Evolutionary conservation across 305 asterid genomes (phyloP).

Genomic region (Plantago coronopus): DNA sequence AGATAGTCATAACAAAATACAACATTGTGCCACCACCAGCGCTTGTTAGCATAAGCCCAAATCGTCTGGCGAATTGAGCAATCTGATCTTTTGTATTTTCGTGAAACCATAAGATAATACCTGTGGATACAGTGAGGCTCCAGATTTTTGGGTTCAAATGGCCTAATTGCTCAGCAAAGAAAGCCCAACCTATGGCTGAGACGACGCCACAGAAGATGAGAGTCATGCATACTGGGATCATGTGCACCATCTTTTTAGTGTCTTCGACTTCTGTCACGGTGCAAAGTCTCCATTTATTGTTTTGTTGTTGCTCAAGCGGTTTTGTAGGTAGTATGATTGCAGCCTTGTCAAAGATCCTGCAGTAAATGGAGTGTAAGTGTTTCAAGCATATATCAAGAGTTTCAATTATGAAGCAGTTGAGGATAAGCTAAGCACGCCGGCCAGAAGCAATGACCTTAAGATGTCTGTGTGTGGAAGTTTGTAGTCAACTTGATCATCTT

Average conservation of each 20-base stretch:
- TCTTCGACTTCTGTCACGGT: constrained; percentile 43
- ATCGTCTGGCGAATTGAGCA: constrained; percentile 20
- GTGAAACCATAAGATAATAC: constrained; percentile 34
- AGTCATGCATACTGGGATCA: constrained; percentile 48
- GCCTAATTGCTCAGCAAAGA: constrained; percentile 46
- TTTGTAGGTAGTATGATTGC: too few relatives aligned
- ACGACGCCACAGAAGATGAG: constrained; percentile 45
- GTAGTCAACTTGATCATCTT: too few relatives aligned
- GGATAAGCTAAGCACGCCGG: too few relatives aligned
- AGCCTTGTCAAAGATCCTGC: too few relatives aligned
- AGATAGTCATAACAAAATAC: constrained; percentile 32
- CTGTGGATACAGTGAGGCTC: constrained; percentile 33
- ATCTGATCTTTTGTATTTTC: constrained; percentile 17
- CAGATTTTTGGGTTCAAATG: constrained; percentile 41
- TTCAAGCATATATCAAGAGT: too few relatives aligned
- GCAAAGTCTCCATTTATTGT: too few relatives aligned
- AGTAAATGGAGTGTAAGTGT: too few relatives aligned
- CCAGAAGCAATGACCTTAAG: too few relatives aligned
- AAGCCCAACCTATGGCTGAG: constrained; percentile 40
- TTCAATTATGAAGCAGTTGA: too few relatives aligned
- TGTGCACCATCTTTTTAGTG: constrained; percentile 43
- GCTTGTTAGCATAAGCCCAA: too few relatives aligned
- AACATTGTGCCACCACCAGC: constrained; percentile 7
- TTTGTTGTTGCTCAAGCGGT: too few relatives aligned
- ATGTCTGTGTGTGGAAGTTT: too few relatives aligned